Evolutionary conservation across 2,329 filamentous ascomycete genomes (phyloP).

Genomic region (Blastomyces parvus): DNA sequence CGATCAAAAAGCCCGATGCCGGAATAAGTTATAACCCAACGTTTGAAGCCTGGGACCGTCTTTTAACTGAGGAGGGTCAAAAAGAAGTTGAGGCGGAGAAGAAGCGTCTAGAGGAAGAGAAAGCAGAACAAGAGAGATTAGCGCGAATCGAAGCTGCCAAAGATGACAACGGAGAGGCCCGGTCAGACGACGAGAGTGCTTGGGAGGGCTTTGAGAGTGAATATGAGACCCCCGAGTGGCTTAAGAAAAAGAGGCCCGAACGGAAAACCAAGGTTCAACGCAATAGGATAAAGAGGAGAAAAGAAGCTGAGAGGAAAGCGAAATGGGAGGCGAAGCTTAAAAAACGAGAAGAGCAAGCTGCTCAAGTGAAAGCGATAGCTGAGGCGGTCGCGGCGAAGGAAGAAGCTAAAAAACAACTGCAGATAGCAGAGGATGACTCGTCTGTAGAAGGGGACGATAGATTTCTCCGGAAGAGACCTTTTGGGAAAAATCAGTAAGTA

Average conservation of each 20-base stretch:
- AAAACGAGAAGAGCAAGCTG: constrained; percentile 60
- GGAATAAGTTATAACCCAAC: constrained; percentile 89
- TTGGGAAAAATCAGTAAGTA: constrained; percentile 53
- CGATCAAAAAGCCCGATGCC: constrained; percentile 67
- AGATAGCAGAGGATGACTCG: constrained; percentile 28
- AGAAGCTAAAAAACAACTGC: constrained; percentile 32
- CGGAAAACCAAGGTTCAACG: constrained; percentile 79
- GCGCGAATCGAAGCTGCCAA: constrained; percentile 65
- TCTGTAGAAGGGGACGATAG: constrained; percentile 51
- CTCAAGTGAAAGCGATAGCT: constrained; percentile 61
- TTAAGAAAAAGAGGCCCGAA: constrained; percentile 64
- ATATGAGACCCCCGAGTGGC: constrained; percentile 53
- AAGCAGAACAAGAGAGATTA: constrained; percentile 56
- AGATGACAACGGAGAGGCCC: constrained; percentile 62
- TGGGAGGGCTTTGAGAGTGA: constrained; percentile 87
- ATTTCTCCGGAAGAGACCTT: constrained; percentile 58
- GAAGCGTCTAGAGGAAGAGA: constrained; percentile 58
- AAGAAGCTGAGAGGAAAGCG: constrained; percentile 69
- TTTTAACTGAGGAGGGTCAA: constrained; percentile 63
- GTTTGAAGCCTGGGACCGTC: constrained; percentile 74
- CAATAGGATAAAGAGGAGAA: constrained; percentile 79
- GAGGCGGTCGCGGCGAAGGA: constrained; percentile 41
- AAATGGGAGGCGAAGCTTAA: constrained; percentile 69
- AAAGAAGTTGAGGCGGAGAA: constrained; percentile 72
- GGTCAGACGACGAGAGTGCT: constrained; percentile 79